phyloP scores from a whole-genome alignment of 768 basidiomycete species.

The Russula virescens region DNA sequence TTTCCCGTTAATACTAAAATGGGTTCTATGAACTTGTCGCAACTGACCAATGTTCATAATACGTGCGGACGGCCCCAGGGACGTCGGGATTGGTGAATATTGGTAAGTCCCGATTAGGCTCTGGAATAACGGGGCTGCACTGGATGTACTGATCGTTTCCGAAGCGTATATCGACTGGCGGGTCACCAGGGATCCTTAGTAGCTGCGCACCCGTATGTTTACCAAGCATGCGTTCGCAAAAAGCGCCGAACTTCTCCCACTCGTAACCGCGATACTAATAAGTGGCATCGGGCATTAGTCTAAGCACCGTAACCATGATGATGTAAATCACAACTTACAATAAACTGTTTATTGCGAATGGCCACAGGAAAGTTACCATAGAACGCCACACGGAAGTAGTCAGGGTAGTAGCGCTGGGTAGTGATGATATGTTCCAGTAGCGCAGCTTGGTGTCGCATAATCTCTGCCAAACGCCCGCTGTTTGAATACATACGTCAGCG shows the following conservation, averaged over 20 bases:
- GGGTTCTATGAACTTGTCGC: not conserved
- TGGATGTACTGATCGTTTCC: conserved; percentile 84
- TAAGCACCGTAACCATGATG: not conserved
- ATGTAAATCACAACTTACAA: conserved; percentile 43
- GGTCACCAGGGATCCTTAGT: conserved; percentile 66
- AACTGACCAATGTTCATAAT: conserved; percentile 78
- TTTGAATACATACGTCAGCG: conserved; percentile 17
- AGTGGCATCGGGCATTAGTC: conserved; percentile 15
- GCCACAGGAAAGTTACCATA: conserved; percentile 88
- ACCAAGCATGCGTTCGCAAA: conserved; percentile 86
- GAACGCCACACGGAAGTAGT: conserved; percentile 91
- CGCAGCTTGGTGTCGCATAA: conserved; percentile 81
- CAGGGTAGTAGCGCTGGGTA: conserved; percentile 80
- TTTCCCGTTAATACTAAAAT: not conserved
- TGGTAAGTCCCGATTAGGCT: conserved; percentile 69
- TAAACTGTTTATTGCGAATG: conserved; percentile 84
- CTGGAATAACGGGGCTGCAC: conserved; percentile 78
- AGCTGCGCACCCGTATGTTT: conserved; percentile 85
- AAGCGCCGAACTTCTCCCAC: conserved; percentile 88
- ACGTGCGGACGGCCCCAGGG: conserved; percentile 68
- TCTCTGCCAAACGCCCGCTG: conserved; percentile 77
- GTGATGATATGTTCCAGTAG: conserved; percentile 81
- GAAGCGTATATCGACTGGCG: conserved; percentile 72
- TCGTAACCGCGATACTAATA: conserved; percentile 85
- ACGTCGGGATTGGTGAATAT: conserved; percentile 87